Conservation (phyloP, 345 rosid species). For the Luvunga scandens region DNA sequence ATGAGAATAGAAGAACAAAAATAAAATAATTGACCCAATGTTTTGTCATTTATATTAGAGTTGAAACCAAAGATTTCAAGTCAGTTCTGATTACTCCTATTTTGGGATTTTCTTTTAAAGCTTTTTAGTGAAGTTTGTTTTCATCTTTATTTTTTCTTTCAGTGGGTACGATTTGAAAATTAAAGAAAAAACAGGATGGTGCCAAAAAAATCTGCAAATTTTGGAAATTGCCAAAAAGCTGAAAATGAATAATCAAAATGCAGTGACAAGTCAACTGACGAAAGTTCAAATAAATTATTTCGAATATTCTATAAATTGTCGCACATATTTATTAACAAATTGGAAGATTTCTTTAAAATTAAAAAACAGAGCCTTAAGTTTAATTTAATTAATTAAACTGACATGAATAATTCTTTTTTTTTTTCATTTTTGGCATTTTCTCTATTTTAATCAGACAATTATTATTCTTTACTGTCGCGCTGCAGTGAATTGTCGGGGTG, state of each 20-base stretch:
- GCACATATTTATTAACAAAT: too few relatives aligned
- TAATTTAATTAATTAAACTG: not conserved
- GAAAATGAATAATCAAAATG: conserved; percentile 23
- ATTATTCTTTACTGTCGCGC: not conserved
- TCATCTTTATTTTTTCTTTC: not conserved
- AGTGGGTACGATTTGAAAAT: not conserved
- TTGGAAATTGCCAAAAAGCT: conserved; percentile 11
- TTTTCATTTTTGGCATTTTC: not conserved
- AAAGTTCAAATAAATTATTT: not conserved
- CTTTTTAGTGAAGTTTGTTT: not conserved
- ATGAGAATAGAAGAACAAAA: not conserved
- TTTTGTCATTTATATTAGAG: not conserved
- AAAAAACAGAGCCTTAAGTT: not conserved
- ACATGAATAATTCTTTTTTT: not conserved
- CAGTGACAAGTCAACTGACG: not conserved
- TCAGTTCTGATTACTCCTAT: conserved; percentile 2
- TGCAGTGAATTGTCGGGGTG: conserved; percentile 35
- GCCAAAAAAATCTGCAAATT: not conserved
- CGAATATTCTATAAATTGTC: too few relatives aligned
- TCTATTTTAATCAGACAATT: not conserved
- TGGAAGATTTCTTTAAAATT: too few relatives aligned
- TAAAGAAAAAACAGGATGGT: not conserved
- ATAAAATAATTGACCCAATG: conserved; percentile 23
- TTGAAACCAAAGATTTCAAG: not conserved
- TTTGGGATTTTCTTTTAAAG: not conserved